Base-by-base conservation (phyloP, 2,329 filamentous ascomycete genomes). In the Neopestalotiopsis clavispora region DNA sequence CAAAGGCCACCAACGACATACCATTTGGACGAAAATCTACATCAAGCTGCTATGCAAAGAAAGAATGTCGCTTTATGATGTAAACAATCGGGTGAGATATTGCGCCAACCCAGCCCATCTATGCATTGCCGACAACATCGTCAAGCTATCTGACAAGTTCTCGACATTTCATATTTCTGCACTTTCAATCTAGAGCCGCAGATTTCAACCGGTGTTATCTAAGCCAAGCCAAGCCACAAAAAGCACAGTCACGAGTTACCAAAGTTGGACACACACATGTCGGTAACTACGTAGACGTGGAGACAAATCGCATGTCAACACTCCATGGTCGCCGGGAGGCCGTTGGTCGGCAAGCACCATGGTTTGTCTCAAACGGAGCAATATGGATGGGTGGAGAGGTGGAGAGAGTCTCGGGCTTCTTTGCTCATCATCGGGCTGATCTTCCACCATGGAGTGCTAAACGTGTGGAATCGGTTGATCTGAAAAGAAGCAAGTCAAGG, bases 281-380 rank as follows among this genome's bases (percentile, higher is more conserved):
- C 45, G 45, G 45, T 20, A 23, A 4, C 17, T 52, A 52, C 45
- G 17, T 52, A 20, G 20, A n/a, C 45, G 20, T n/a, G 4, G 17
- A n/a, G 45, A 52, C 45, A 52, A 52, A 52, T 52, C 20, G n/a
- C 7, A n/a, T 20, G 45, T 7, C 45, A 2, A 52, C 7, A 5
- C 14, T n/a, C 17, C 45, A 52, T 52, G 45, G 45, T 52, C 45
- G 20, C n/a, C 45, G 45, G 45, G 23, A 3, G 9, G 45, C 45
- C 45, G 45, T 52, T 52, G 45, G 45, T 52, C n/a, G 6, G 45
- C 45, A n/a, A 52, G 45, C 45, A 9, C 45, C 20, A 20, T n/a
- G 45, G n/a, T 52, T 52, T 52, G 45, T 52, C 45, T 52, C 45
- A 52, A 52, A 52, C 45, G 45, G 45, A 52, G 17, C 45, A 52